Evolutionary conservation across 1,284 basidiomycete genomes (phyloP), one percentile per base, ranked within the genome.

Genomic region (Ceratobasidium sp.): DNA sequence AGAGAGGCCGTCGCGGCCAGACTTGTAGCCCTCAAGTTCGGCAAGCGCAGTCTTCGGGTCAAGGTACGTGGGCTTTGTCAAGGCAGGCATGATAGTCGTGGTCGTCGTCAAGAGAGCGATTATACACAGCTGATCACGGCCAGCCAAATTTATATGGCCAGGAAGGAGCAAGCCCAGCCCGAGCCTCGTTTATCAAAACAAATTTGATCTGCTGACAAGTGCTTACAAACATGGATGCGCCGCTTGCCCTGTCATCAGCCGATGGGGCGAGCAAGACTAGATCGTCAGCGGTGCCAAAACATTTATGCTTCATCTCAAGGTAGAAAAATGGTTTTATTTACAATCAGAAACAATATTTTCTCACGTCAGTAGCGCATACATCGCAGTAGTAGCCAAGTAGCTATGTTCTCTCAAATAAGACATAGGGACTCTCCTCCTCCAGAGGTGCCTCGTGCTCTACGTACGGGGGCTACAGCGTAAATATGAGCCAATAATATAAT

Each of bases 1-100:
- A 73, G 92, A 88, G 67, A 99, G 88, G 48, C 97, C 97, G 87
- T 99, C 97, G n/a, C 83, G 82, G 73, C 85, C 84, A 52, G 82
- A 59, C 36, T 69, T 57, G 82, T 99, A 99, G 16, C 87, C 82
- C 76, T 86, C 83, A 79, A 98, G 90, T 78, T 89, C 86, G 60
- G 88, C 86, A 71, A 96, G 78, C 60, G 95, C 95, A 73, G 82
- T 80, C 53, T 86, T 83, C 58, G 90, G 86, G 77, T 89, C 84
- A 78, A 92, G 87, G 77, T 72, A 75, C 41, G 72, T 72, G 52
- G 65, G 48, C 46, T 72, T 59, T 6, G 64, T 46, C 14, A 65
- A 10, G 8, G 61, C 16, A 45, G 72, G 61, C 71, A 73, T 67
- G 14, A 21, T 36, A 53, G 41, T 23, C 28, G 36, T 30, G 46